phyloP scores from a whole-genome alignment of 2,329 filamentous ascomycete genomes.

The Colletotrichum sp. region DNA sequence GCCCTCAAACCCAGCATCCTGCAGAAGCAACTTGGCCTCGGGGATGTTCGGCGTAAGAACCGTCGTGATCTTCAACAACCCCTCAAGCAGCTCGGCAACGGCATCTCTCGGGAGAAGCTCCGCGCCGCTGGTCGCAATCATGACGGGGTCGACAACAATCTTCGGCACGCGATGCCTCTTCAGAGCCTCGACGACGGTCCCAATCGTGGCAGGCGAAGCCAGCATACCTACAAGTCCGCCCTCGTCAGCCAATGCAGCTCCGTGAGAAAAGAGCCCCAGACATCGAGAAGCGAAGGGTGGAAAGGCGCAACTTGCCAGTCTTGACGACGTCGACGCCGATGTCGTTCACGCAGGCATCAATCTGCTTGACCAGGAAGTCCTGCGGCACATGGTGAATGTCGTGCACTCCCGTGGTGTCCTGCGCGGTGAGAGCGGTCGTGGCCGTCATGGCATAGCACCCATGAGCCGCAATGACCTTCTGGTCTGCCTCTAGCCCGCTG shows the following conservation, averaged over 20 bases:
- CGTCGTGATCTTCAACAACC: slow-evolving; percentile 70
- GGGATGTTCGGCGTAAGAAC: slow-evolving; percentile 80
- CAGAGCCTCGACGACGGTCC: slow-evolving; percentile 70
- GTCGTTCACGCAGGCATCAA: slow-evolving; percentile 84
- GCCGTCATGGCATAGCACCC: slow-evolving; percentile 96
- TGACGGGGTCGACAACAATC: slow-evolving; percentile 80
- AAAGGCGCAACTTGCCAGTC: slow-evolving; percentile 65
- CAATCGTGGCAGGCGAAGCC: slow-evolving; percentile 73
- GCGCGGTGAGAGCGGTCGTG: slow-evolving; percentile 93
- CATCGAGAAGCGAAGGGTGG: neutral
- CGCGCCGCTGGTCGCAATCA: slow-evolving; percentile 85
- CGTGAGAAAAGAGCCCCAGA: neutral
- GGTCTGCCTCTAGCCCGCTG: slow-evolving; percentile 93
- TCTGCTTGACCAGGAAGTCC: slow-evolving; percentile 81
- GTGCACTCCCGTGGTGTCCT: slow-evolving; percentile 86
- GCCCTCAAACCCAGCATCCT: slow-evolving; percentile 48
- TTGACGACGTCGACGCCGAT: slow-evolving; percentile 91
- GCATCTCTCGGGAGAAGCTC: slow-evolving; percentile 70
- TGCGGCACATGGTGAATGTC: slow-evolving; percentile 82
- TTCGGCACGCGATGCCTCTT: slow-evolving; percentile 59
- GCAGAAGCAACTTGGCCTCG: slow-evolving; percentile 71
- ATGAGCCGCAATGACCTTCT: slow-evolving; percentile 92
- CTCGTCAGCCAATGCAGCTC: neutral
- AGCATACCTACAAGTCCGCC: slow-evolving; percentile 71
- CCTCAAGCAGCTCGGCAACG: slow-evolving; percentile 61